Base-by-base conservation (phyloP, 768 basidiomycete species). In the Suillus fuscotomentosus region DNA sequence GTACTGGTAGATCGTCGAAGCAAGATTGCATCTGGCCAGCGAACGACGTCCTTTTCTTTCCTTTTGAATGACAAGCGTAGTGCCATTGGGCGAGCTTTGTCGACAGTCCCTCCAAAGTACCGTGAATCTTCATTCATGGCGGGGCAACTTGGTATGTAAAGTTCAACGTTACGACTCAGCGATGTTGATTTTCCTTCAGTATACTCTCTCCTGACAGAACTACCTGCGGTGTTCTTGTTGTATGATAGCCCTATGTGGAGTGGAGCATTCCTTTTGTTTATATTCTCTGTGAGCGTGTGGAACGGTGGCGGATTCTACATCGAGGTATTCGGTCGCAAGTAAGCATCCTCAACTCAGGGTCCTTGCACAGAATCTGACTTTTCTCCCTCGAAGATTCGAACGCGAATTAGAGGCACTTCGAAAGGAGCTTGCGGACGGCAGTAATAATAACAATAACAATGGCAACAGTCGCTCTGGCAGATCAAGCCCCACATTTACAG, bases 311-410 rank as follows among this genome's bases (percentile, higher is more conserved):
- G 92, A 2, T 97, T 89, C 81, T 97, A 97, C 75, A 95, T 97
- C 61, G 95, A 97, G 75, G 95, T 97, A 22, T 97, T 97, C 72
- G 95, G 95, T 36, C 87, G 95, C 78, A 97, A 97, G 95, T 96
- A 67, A 69, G 93, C 85, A 31, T 34, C 56, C 39, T 64, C 56
- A 56, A 54, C 14, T 20, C 7, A 13, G 17, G 39, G 24, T 42
- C 1, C 5, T 11, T 17, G 10, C 24, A 59, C 17, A 59, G 1
- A 57, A 59, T 31, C 62, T 67, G 42, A 70, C 55, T 61, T 24
- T 36, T 24, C 62, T 50, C 45, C 60, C 34, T 56, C 14, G 1
- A 69, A 96, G 95, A 74, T 97, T 97, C 70, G 95, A 97, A 75
- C 87, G 92, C 34, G 95, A 97, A 76, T 80, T 97, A 31, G 95